Evolutionary conservation across 1,139 yeast genomes (phyloP).

Genomic region (Kazachstania sp.): DNA sequence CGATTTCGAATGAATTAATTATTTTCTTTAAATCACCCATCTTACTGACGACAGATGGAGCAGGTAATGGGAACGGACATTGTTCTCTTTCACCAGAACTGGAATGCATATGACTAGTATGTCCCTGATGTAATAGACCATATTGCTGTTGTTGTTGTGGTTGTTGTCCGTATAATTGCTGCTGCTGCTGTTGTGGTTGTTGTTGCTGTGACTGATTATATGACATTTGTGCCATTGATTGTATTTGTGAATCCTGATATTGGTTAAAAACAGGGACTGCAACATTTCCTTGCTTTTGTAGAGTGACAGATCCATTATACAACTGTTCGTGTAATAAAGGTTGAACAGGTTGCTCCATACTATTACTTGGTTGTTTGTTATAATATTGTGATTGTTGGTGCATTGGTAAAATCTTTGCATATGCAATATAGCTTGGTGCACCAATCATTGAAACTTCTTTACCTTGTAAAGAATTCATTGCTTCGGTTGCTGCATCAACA

Average conservation of each 20-base stretch:
- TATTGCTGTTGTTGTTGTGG: conserved; percentile 5
- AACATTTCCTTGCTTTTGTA: conserved; percentile 30
- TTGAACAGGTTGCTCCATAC: conserved; percentile 15
- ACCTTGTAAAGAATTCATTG: conserved; percentile 69
- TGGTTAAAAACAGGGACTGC: conserved; percentile 28
- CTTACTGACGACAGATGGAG: conserved; percentile 22
- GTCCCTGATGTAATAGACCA: conserved; percentile 8
- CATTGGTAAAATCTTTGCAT: conserved; percentile 50
- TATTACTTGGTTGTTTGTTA: conserved; percentile 7
- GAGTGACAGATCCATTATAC: conserved; percentile 28
- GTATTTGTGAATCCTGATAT: conserved; percentile 9
- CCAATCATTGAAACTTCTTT: conserved; percentile 71
- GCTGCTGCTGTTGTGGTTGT: conserved; percentile 6
- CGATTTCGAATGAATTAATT: conserved; percentile 26
- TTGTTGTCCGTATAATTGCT: conserved; percentile 1
- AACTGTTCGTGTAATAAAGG: conserved; percentile 31
- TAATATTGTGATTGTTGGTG: conserved; percentile 25
- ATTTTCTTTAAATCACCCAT: conserved; percentile 16
- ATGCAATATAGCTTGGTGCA: conserved; percentile 52
- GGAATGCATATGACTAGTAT: conserved; percentile 8
- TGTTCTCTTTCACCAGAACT: conserved; percentile 25
- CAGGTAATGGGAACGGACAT: conserved; percentile 31
- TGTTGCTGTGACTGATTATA: conserved; percentile 3
- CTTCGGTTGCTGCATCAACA: conserved; percentile 67
- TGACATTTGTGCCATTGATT: conserved; percentile 1